A percentile compares a stretch with the other conserved stretches of the same genome.
phyloP scores from a whole-genome alignment of 2,329 filamentous ascomycete genomes.

The Botryotinia convoluta region DNA sequence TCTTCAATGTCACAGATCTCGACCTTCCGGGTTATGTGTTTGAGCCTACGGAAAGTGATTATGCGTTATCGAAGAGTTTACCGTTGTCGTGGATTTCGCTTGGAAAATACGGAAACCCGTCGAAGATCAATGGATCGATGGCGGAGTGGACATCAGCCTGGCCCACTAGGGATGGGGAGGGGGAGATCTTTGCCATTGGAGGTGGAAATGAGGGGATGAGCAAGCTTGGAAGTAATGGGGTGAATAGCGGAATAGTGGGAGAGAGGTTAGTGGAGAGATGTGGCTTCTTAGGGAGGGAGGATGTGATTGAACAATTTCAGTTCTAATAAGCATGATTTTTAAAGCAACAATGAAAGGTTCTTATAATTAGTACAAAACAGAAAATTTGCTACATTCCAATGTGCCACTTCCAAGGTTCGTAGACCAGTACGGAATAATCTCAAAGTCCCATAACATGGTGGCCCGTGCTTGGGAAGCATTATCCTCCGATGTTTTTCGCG shows the following conservation, averaged over 20 bases:
- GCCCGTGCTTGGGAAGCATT: neutral
- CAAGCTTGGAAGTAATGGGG: slow-evolving; percentile 39
- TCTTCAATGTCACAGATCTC: slow-evolving; percentile 43
- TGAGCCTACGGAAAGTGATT: slow-evolving; percentile 43
- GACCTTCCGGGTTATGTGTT: slow-evolving; percentile 29
- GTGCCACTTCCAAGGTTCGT: neutral
- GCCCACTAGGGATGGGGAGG: slow-evolving; percentile 26
- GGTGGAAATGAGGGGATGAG: slow-evolving; percentile 40
- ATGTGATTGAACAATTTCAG: slow-evolving; percentile 40
- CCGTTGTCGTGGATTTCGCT: slow-evolving; percentile 50
- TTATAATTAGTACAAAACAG: neutral
- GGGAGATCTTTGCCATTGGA: slow-evolving; percentile 45
- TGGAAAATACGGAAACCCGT: slow-evolving; percentile 40
- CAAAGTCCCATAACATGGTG: neutral
- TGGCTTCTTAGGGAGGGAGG: slow-evolving; percentile 41
- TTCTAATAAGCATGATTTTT: slow-evolving; percentile 20
- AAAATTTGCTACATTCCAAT: neutral
- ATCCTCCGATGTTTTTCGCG: neutral
- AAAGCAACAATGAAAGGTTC: neutral
- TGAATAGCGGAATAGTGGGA: slow-evolving; percentile 35
- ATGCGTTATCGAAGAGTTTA: slow-evolving; percentile 41
- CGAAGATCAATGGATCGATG: slow-evolving; percentile 41
- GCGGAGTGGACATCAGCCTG: slow-evolving; percentile 43
- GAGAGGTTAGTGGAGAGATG: slow-evolving; percentile 49
- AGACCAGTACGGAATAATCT: neutral